Evolutionary conservation across 140 eudicot species (phyloP).

Genomic region (Artemisia princeps): DNA sequence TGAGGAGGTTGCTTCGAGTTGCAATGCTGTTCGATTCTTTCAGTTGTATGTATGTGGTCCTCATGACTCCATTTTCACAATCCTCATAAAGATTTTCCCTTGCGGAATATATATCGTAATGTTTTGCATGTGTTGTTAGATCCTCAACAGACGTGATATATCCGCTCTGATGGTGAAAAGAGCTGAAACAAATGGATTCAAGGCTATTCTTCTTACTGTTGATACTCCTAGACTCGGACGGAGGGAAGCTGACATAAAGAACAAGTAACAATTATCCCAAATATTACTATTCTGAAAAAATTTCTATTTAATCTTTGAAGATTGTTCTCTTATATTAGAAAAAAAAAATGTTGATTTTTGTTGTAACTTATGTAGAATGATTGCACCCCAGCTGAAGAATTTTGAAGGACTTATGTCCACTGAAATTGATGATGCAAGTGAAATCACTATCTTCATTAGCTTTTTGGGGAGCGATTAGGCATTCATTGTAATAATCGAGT

Average conservation of each 20-base stretch:
- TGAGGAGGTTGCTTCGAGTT: conserved; percentile 53
- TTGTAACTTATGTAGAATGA: conserved; percentile 50
- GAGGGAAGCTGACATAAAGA: conserved; percentile 83
- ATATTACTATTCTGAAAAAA: neutral
- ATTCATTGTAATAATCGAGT: neutral
- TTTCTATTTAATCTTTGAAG: neutral
- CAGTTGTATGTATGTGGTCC: conserved; percentile 54
- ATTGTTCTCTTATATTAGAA: neutral
- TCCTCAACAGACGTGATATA: conserved; percentile 47
- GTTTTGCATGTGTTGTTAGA: conserved; percentile 26
- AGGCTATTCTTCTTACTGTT: conserved; percentile 74
- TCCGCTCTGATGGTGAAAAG: conserved; percentile 67
- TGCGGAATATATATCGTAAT: conserved; percentile 14
- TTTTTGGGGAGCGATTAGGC: neutral
- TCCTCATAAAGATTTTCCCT: neutral
- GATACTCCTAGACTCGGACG: conserved; percentile 87
- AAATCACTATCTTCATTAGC: conserved; percentile 16
- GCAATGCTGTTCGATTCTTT: conserved; percentile 73
- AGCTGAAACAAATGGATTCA: conserved; percentile 80
- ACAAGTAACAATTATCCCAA: conserved; percentile 40
- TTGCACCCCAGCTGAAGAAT: conserved; percentile 72
- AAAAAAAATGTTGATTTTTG: neutral
- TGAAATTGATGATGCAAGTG: conserved; percentile 49
- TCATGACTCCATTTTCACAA: conserved; percentile 10
- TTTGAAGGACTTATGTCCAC: conserved; percentile 74